Evolutionary conservation across 1,284 basidiomycete genomes (phyloP).

Genomic region (Chiua sp.): DNA sequence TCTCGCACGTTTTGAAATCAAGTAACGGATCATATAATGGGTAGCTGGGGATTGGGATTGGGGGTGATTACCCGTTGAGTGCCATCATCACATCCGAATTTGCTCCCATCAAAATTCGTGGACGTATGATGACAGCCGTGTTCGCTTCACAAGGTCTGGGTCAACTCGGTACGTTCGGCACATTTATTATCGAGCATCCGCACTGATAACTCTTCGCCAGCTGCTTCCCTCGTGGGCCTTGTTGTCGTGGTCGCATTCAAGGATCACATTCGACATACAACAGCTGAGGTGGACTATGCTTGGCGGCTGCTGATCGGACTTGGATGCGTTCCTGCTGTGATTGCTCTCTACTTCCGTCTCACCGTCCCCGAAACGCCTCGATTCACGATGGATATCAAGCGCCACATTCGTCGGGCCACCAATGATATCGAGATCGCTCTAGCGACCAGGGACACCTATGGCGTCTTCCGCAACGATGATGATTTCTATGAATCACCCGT

Average conservation of each 20-base stretch:
- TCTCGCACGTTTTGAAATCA: too few relatives aligned
- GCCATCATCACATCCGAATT: conserved; percentile 61
- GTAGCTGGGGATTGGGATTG: conserved; percentile 56
- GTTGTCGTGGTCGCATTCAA: conserved; percentile 61
- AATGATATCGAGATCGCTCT: conserved; percentile 58
- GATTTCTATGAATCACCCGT: conserved; percentile 39
- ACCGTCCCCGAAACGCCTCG: conserved; percentile 62
- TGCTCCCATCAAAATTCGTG: conserved; percentile 58
- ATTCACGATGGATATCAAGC: conserved; percentile 73
- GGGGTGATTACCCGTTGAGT: conserved; percentile 57
- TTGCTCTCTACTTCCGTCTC: conserved; percentile 58
- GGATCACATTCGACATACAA: conserved; percentile 41
- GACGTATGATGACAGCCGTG: conserved; percentile 58
- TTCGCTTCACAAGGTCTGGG: conserved; percentile 60
- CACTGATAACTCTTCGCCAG: conserved; percentile 23
- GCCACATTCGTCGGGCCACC: conserved; percentile 58
- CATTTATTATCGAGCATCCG: not conserved
- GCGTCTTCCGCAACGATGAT: conserved; percentile 41
- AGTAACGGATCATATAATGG: too few relatives aligned
- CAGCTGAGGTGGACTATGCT: conserved; percentile 39
- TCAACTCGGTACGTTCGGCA: conserved; percentile 45
- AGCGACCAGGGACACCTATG: conserved; percentile 38
- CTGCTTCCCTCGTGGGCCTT: conserved; percentile 57
- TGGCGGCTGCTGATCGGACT: conserved; percentile 56
- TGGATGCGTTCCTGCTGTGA: conserved; percentile 50